phyloP scores from a whole-genome alignment of 208 protist species.

The Leishmania tarentolae region DNA sequence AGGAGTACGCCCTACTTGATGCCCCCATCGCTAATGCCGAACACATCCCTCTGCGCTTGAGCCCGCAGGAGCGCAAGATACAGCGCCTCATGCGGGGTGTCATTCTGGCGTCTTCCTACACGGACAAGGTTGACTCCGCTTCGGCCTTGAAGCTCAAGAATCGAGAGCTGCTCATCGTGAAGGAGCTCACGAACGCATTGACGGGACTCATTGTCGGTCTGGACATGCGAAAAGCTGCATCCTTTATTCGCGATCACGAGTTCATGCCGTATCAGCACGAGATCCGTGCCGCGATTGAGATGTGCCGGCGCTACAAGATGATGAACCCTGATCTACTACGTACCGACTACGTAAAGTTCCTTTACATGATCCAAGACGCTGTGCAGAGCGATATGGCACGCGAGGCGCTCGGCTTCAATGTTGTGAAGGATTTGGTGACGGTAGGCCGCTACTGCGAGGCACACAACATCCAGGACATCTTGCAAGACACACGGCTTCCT shows the following conservation, averaged over 20 bases:
- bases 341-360: constrained; percentile 93
- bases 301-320: constrained; percentile 92
- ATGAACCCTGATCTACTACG: constrained; percentile 95
- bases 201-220: constrained; percentile 84
- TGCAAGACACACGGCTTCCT: constrained; percentile 71
- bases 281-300: constrained; percentile 77
- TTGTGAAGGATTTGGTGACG: constrained; percentile 74
- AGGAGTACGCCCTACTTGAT: constrained; percentile 75
- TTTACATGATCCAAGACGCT: constrained; percentile 92
- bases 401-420: constrained; percentile 81
- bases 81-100: constrained; percentile 89
- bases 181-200: constrained; percentile 83
- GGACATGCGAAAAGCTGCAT: constrained; percentile 62
- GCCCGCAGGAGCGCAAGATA: constrained; percentile 76
- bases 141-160: constrained; percentile 57
- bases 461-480: constrained; percentile 55
- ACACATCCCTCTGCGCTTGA: constrained; percentile 89
- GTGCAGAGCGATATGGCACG: constrained; percentile 69
- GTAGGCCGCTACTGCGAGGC: constrained; percentile 71
- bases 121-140: constrained; percentile 88
- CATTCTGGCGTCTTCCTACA: constrained; percentile 90
- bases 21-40: constrained; percentile 81
- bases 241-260: constrained; percentile 60
- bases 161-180: constrained; percentile 66
- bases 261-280: constrained; percentile 70